A percentile compares a stretch with the other conserved stretches of the same genome.
phyloP scores from a whole-genome alignment of 805 yeast species.

The Hanseniaspora meyeri region DNA sequence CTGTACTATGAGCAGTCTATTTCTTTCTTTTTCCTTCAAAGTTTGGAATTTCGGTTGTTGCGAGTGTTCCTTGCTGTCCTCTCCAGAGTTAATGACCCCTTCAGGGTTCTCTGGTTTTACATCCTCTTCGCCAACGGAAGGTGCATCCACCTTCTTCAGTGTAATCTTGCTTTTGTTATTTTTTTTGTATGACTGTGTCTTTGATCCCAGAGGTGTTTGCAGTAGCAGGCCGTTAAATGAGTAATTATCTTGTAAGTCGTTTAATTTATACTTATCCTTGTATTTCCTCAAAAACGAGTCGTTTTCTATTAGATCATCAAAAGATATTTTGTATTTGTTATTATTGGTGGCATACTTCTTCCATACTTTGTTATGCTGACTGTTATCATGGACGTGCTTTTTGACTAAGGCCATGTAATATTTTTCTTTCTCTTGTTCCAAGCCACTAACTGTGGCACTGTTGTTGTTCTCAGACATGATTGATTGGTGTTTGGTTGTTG shows the following conservation, averaged over 20 bases:
- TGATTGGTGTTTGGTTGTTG: neutral
- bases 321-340: conserved; percentile 36
- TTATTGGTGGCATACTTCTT: conserved; percentile 1
- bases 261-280: conserved; percentile 44
- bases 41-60: neutral
- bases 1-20: neutral
- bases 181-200: conserved; percentile 35
- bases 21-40: conserved; percentile 16
- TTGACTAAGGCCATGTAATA: neutral
- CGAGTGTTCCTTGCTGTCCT: neutral
- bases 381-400: conserved; percentile 9
- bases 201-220: conserved; percentile 60
- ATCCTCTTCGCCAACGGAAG: neutral
- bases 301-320: conserved; percentile 40
- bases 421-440: conserved; percentile 3
- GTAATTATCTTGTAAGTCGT: conserved; percentile 43
- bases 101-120: neutral
- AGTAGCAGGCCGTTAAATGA: conserved; percentile 60
- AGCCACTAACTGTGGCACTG: neutral
- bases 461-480: neutral
- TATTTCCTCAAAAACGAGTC: conserved; percentile 58
- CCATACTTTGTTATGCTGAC: conserved; percentile 9
- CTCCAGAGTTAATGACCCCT: neutral
- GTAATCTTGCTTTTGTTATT: conserved; percentile 18
- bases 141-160: conserved; percentile 13